Conservation (phyloP, 2,329 filamentous ascomycete species). For the Coniella lustricola region DNA sequence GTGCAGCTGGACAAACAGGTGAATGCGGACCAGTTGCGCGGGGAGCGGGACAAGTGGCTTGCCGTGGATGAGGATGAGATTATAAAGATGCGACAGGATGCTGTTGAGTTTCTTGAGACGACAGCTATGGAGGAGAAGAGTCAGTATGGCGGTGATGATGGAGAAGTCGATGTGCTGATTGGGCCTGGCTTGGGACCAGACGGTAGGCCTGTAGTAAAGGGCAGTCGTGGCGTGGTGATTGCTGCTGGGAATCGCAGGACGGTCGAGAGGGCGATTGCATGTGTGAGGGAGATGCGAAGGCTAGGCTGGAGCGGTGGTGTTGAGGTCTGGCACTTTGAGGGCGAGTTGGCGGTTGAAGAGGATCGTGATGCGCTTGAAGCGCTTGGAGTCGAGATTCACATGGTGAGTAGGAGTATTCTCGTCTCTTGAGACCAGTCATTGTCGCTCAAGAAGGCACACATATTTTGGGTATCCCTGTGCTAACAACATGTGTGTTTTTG, state of each 20-base stretch:
- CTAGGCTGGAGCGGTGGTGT: constrained; percentile 11
- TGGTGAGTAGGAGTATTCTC: constrained; percentile 4
- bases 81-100: constrained; percentile 5
- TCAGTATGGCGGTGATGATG: too few relatives aligned
- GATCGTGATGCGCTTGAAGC: constrained; percentile 4
- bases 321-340: constrained; percentile 15
- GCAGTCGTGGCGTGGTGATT: constrained; percentile 12
- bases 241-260: constrained; percentile 13
- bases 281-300: constrained; percentile 10
- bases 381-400: constrained; percentile 8
- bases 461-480: neutral
- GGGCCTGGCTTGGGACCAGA: constrained; percentile 6
- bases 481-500: too few relatives aligned
- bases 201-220: neutral
- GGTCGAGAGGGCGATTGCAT: constrained; percentile 7
- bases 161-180: constrained; percentile 1
- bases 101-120: constrained; percentile 8
- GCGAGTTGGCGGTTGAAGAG: constrained; percentile 8
- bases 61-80: constrained; percentile 2
- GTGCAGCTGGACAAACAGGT: constrained; percentile 9
- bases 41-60: constrained; percentile 9
- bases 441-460: too few relatives aligned
- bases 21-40: constrained; percentile 12
- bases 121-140: neutral
- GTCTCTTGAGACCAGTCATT: too few relatives aligned